Evolutionary conservation across 1,139 yeast genomes (phyloP), one percentile per base, ranked within the genome.

Genomic region (Hansenula lynferdii): DNA sequence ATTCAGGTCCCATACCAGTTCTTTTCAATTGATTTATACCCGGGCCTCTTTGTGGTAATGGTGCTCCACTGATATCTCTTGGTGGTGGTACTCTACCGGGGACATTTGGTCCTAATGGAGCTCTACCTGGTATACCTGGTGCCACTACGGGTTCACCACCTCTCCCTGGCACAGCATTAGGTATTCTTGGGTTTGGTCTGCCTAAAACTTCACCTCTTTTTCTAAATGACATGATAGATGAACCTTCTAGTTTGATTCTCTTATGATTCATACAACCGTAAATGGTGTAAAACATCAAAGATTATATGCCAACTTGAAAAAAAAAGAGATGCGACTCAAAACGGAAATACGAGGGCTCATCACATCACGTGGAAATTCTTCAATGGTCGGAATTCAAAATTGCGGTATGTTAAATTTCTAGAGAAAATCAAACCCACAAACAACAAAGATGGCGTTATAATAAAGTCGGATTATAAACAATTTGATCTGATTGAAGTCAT

Each of bases 181-280:
- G 49, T 2, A 29, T 28, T 16, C 51, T 31, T 42, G 35, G 20
- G 9, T 28, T 36, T 9, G 44, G 42, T 18, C 35, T 35, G 21
- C 49, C 37, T n/a, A 78, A 65, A 1, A 79, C 71, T 37, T 82
- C 89, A 34, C 84, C 72, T 67, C 89, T 71, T 56, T 75, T 80
- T 56, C 87, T 73, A 51, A 82, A 82, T 5, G 89, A 80, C 89
- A 82, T 81, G 9, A 28, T 31, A 10, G 30, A 12, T 16, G 7
- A 4, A 10, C 3, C 5, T 6, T 19, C 30, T 3, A 26, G 19
- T 18, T 33, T 26, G 24, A 33, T 25, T 33, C 24, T 31, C 22
- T 31, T 31, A 11, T 31, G 34, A 11, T 31, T 28, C 34, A 31
- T 31, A 5, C 14, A 31, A 17, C 2, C 8, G 3, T 23, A n/a